Percentiles rank a stretch among this genome's conserved stretches.
phyloP scores from a whole-genome alignment of 2,329 filamentous ascomycete species.

The Neofusicoccum parvum region DNA sequence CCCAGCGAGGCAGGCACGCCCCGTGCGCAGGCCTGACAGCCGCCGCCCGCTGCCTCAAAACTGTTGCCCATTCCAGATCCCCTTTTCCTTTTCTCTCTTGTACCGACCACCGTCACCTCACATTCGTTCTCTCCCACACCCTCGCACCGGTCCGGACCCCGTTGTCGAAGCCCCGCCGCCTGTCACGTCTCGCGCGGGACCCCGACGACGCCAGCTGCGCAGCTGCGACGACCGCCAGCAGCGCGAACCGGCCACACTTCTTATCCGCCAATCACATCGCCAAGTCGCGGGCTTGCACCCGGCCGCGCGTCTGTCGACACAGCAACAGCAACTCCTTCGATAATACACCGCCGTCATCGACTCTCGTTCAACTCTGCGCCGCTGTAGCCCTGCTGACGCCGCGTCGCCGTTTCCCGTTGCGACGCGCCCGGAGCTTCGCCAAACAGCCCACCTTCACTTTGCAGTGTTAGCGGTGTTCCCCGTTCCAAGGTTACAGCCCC shows the following conservation, averaged over 20 bases:
- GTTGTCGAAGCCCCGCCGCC: conserved; percentile 12
- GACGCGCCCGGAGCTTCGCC: neutral
- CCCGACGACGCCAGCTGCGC: conserved; percentile 13
- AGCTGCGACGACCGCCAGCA: conserved; percentile 8
- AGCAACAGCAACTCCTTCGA: conserved; percentile 14
- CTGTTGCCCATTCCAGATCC: conserved; percentile 22
- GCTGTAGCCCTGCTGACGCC: neutral
- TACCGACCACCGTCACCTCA: conserved; percentile 16
- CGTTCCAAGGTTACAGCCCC: conserved; percentile 15
- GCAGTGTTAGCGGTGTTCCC: conserved; percentile 9
- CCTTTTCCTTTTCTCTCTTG: conserved; percentile 22
- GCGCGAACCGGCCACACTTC: conserved; percentile 12
- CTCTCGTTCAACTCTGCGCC: conserved; percentile 7
- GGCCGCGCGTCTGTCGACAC: conserved; percentile 19
- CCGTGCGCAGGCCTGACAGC: conserved; percentile 22
- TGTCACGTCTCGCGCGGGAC: conserved; percentile 7
- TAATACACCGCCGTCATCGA: conserved; percentile 14
- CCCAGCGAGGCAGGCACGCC: conserved; percentile 20
- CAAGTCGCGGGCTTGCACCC: conserved; percentile 1
- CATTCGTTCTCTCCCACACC: conserved; percentile 20
- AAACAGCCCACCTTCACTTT: conserved; percentile 14
- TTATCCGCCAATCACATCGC: conserved; percentile 14
- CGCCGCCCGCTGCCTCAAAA: conserved; percentile 22
- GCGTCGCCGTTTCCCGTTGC: conserved; percentile 5
- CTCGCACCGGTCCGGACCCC: conserved; percentile 5